Evolutionary conservation across 1,284 basidiomycete species (phyloP), one percentile per base, ranked within the genome.

Genomic region (Rhodotorula sp.): DNA sequence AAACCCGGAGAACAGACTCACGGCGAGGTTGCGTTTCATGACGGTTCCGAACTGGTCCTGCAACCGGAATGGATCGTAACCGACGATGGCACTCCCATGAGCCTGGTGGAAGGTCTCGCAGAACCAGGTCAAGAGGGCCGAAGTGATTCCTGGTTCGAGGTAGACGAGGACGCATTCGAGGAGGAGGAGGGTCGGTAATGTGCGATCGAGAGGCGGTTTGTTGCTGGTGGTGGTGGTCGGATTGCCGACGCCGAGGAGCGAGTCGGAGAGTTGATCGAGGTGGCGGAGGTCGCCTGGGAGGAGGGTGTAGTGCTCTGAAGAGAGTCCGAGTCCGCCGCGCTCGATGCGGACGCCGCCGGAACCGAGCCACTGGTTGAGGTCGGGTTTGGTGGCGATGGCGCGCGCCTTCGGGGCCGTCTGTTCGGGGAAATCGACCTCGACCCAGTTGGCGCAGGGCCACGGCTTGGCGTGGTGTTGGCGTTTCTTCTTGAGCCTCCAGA

Each of bases 91-190:
- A 15, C 54, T 57, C 2, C 62, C 57, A 0, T 14, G 53, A 12
- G 29, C 53, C 10, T 42, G 37, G n/a, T 12, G 17, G 66, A 89
- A 89, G 69, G 84, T 85, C 60, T 85, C 81, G 1, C 85, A 83
- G 78, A 94, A 93, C 89, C 90, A 94, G 49, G 82, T 79, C 8
- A 95, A 82, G n/a, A 95, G 79, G 0, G 82, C 82, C 33, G 84
- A 81, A 0, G 88, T 88, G 5, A 85, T 83, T 8, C 81, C 78
- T 0, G 90, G 87, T 0, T 83, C 77, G 86, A 96, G 89, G 80
- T 97, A 97, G n/a, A 88, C 91, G 69, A 95, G 85, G 5, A 96
- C 90, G 76, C 94, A 95, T 83, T 97, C 94, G 70, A 91, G 91
- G 15, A 97, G 82, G 26, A 95, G 83, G 2, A 97, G 85, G 0